phyloP scores from a whole-genome alignment of 768 basidiomycete genomes.

The Crucibulum laeve region DNA sequence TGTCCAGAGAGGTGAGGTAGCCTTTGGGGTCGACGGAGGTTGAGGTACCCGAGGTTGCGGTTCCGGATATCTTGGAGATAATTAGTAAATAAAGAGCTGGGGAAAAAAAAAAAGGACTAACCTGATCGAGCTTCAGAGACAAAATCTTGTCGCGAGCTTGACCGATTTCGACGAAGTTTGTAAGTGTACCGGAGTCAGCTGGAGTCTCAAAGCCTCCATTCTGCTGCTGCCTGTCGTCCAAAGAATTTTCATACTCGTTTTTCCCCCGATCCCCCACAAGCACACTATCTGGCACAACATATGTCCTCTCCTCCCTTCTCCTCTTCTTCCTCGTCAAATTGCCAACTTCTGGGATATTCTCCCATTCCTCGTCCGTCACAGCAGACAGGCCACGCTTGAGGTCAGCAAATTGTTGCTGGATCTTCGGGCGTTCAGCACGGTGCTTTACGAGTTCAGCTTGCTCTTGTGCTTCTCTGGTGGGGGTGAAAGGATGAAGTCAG shows the following conservation, averaged over 20 bases:
- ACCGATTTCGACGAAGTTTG: constrained; percentile 95
- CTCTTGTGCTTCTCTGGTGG: constrained; percentile 68
- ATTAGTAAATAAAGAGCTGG: neutral
- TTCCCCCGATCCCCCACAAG: constrained; percentile 80
- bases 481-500: constrained; percentile 16
- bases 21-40: constrained; percentile 96
- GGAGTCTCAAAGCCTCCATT: constrained; percentile 78
- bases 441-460: constrained; percentile 69
- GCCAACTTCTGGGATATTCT: constrained; percentile 91
- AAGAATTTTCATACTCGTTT: constrained; percentile 70
- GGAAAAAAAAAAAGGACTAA: constrained; percentile 22
- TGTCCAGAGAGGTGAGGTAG: constrained; percentile 95
- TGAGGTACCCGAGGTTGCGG: constrained; percentile 68
- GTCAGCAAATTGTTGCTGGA: constrained; percentile 95
- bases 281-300: constrained; percentile 91
- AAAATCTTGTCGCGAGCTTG: constrained; percentile 95
- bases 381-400: constrained; percentile 84
- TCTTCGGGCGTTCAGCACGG: constrained; percentile 87
- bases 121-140: constrained; percentile 91
- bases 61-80: constrained; percentile 60
- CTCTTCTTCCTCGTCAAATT: constrained; percentile 92
- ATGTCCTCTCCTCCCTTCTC: constrained; percentile 78
- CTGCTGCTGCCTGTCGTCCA: constrained; percentile 77
- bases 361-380: constrained; percentile 92
- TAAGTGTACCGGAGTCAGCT: constrained; percentile 73